These are phyloP conservation scores for Gyromitra esculenta DNA, from an alignment of 2,329 filamentous ascomycete species.

Conservation along the genomic window DNA sequence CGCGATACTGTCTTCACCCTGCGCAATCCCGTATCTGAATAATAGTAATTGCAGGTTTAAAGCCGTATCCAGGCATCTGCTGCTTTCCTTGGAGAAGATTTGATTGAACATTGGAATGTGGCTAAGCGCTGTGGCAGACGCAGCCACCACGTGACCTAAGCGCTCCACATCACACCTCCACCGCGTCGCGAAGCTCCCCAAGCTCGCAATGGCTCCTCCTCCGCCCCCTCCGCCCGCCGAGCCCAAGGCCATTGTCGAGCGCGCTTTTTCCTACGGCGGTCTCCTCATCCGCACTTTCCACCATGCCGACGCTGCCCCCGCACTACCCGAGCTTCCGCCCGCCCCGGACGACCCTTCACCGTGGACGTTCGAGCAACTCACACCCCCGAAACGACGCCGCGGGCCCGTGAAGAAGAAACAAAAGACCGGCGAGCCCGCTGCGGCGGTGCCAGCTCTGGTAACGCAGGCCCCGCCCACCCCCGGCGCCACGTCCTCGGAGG, in stretches of 20 bases:
- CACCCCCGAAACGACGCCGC: slow-evolving; percentile 32
- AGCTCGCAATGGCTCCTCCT: slow-evolving; percentile 1
- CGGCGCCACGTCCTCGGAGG: neutral
- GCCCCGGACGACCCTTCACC: slow-evolving; percentile 4
- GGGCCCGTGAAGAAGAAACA: slow-evolving; percentile 18
- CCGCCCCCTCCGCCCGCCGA: neutral
- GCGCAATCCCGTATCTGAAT: no score
- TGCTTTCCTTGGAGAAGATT: no score
- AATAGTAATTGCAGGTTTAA: no score
- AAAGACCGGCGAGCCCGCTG: neutral
- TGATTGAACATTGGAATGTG: neutral
- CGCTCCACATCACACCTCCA: neutral
- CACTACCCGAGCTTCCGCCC: neutral
- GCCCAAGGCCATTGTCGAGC: slow-evolving; percentile 32
- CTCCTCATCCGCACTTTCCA: slow-evolving; percentile 47
- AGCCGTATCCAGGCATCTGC: no score
- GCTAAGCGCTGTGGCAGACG: neutral
- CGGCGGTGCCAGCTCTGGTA: neutral
- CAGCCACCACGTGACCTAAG: neutral
- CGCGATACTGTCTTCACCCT: no score
- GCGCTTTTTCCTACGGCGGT: slow-evolving; percentile 43
- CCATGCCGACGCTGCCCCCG: slow-evolving; percentile 15
- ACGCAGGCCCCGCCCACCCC: neutral
- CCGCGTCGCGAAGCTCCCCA: neutral
- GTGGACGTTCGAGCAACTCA: slow-evolving; percentile 8